Evolutionary conservation across 2,329 filamentous ascomycete species (phyloP).

Genomic region (Xylaria sp.): DNA sequence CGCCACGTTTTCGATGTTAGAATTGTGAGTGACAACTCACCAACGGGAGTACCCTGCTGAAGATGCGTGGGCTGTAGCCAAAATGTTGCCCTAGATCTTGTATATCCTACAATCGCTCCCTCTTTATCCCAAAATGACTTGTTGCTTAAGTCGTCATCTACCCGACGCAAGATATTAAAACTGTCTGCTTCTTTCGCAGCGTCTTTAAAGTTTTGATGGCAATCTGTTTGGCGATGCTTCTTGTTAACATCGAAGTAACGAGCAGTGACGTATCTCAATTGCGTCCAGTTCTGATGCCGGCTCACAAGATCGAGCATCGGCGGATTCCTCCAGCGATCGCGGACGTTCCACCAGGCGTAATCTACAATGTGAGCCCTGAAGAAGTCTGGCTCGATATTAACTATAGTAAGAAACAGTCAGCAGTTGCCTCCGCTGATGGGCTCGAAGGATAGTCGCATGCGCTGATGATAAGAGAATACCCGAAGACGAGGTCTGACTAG

Average conservation of each 20-base stretch:
- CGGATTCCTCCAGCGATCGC: conserved; percentile 45
- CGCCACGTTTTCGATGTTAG: neutral
- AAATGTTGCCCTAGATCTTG: conserved; percentile 44
- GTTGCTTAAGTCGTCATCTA: conserved; percentile 43
- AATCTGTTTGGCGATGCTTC: neutral
- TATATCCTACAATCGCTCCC: conserved; percentile 40
- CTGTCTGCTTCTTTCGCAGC: conserved; percentile 31
- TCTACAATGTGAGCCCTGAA: conserved; percentile 44
- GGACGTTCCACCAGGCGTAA: conserved; percentile 45
- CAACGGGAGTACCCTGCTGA: conserved; percentile 12
- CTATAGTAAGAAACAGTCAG: conserved; percentile 10
- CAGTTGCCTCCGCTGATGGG: neutral
- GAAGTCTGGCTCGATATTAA: conserved; percentile 40
- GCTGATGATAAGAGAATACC: neutral
- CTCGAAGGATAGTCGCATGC: neutral
- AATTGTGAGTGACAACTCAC: conserved; percentile 9
- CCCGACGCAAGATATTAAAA: conserved; percentile 44
- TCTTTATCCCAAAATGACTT: conserved; percentile 43
- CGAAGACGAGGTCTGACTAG: neutral
- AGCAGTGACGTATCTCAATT: conserved; percentile 44
- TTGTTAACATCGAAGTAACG: conserved; percentile 41
- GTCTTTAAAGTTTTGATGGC: conserved; percentile 17
- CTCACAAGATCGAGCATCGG: conserved; percentile 42
- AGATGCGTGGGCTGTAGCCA: conserved; percentile 37
- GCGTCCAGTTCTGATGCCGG: conserved; percentile 43